Conservation (phyloP, 1,284 basidiomycete species). For the Cryptococcus jaspeensis region DNA sequence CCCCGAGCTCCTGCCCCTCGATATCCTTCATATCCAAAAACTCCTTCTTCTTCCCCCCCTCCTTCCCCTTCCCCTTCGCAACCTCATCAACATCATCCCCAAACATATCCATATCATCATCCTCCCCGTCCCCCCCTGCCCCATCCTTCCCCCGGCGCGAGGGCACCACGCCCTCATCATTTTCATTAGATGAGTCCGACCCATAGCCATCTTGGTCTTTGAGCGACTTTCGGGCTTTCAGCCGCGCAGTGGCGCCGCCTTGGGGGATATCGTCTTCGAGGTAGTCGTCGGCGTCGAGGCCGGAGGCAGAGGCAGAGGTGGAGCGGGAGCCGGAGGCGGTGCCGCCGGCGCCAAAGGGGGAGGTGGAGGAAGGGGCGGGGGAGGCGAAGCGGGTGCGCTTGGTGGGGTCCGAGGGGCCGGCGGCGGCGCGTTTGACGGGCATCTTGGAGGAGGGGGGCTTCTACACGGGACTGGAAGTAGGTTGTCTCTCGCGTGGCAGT, state of each 20-base stretch:
- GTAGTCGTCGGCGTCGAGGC: conserved; percentile 24
- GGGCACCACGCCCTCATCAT: conserved; percentile 74
- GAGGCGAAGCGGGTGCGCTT: conserved; percentile 82
- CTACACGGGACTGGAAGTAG: no score
- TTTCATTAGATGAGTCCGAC: conserved; percentile 88
- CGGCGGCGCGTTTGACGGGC: conserved; percentile 39
- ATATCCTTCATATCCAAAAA: conserved; percentile 88
- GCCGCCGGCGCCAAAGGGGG: neutral
- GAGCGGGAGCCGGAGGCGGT: conserved; percentile 53
- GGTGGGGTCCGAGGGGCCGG: conserved; percentile 22
- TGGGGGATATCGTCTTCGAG: conserved; percentile 47
- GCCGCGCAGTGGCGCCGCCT: conserved; percentile 52
- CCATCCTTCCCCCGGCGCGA: conserved; percentile 59
- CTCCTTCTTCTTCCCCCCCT: conserved; percentile 61
- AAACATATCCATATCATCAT: conserved; percentile 80
- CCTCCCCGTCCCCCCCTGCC: conserved; percentile 55
- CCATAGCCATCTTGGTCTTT: conserved; percentile 83
- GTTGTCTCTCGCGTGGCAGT: no score
- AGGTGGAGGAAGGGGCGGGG: conserved; percentile 16
- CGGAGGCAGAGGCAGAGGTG: conserved; percentile 9
- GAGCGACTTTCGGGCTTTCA: conserved; percentile 66
- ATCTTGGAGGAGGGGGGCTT: conserved; percentile 15
- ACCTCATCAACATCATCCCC: conserved; percentile 50
- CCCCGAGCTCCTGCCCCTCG: conserved; percentile 85
- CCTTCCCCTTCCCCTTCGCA: conserved; percentile 27